A percentile compares a stretch with the other conserved stretches of the same genome.
phyloP scores from a whole-genome alignment of 148 eudicot genomes.

The Fagopyrum esculentum region DNA sequence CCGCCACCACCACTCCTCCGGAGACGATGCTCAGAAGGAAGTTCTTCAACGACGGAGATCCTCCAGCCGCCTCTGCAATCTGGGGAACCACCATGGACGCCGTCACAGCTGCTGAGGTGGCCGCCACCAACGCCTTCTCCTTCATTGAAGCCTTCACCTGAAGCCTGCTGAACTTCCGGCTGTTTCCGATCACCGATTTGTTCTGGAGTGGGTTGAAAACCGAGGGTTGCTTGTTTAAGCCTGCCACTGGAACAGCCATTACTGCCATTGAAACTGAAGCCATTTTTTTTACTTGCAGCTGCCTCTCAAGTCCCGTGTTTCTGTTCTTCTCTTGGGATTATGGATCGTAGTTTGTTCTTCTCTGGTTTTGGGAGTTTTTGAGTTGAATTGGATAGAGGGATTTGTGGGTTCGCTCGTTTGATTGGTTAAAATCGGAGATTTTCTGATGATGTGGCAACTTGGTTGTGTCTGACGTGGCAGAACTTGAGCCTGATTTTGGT shows the following conservation, averaged over 20 bases:
- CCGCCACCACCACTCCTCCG: constrained; percentile 2
- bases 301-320: no score
- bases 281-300: not conserved
- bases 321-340: not conserved
- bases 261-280: constrained; percentile 14
- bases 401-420: constrained; percentile 2
- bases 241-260: not conserved
- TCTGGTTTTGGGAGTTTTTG: not conserved
- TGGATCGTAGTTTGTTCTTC: not conserved
- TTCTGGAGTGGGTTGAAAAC: constrained; percentile 11
- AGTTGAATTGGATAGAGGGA: constrained; percentile 7
- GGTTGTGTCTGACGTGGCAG: not conserved
- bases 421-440: constrained; percentile 1
- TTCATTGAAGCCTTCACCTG: constrained; percentile 10
- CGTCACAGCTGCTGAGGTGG: not conserved
- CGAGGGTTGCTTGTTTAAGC: constrained; percentile 2
- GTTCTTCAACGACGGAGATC: constrained; percentile 11
- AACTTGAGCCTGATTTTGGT: not conserved
- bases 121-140: constrained; percentile 11
- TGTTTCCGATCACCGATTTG: not conserved
- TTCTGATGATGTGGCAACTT: not conserved
- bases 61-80: constrained; percentile 8
- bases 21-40: constrained; percentile 8
- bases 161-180: constrained; percentile 3
- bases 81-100: constrained; percentile 10